Percentiles rank a stretch among this genome's conserved stretches.
phyloP scores from a whole-genome alignment of 2,329 filamentous ascomycete genomes.

The Exophiala bonariae region DNA sequence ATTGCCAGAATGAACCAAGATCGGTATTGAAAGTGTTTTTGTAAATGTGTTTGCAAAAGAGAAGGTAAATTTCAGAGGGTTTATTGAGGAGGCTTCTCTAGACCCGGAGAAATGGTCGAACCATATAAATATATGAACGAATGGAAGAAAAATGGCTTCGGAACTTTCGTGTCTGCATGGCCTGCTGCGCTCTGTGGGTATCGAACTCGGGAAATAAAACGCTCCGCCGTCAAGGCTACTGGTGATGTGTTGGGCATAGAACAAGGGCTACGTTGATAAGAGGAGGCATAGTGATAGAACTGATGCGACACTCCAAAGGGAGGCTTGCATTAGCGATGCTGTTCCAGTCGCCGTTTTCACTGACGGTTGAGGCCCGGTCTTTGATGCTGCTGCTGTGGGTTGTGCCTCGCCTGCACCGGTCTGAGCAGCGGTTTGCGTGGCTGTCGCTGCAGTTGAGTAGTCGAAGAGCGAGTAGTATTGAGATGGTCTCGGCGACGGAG shows the following conservation, averaged over 20 bases:
- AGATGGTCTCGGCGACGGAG: neutral
- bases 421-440: conserved; percentile 1
- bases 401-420: neutral
- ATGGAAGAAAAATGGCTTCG: conserved; percentile 1
- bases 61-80: neutral
- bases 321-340: conserved; percentile 4
- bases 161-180: conserved; percentile 11
- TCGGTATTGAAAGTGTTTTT: too few species aligned
- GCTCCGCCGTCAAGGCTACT: too few species aligned
- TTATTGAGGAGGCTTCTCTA: neutral
- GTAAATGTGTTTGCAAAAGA: neutral
- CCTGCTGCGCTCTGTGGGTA: conserved; percentile 15
- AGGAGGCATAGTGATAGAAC: conserved; percentile 11
- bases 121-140: too few species aligned
- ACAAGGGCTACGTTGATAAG: neutral
- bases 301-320: conserved; percentile 8
- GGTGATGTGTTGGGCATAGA: too few species aligned
- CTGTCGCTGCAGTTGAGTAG: conserved; percentile 7
- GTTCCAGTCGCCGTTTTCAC: conserved; percentile 13
- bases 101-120: conserved; percentile 3
- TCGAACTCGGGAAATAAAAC: too few species aligned
- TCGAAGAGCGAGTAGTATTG: conserved; percentile 22
- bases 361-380: conserved; percentile 6
- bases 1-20: too few species aligned
- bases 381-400: conserved; percentile 13